phyloP scores from a whole-genome alignment of 768 basidiomycete genomes.

The Phlebiopsis gigantea region DNA sequence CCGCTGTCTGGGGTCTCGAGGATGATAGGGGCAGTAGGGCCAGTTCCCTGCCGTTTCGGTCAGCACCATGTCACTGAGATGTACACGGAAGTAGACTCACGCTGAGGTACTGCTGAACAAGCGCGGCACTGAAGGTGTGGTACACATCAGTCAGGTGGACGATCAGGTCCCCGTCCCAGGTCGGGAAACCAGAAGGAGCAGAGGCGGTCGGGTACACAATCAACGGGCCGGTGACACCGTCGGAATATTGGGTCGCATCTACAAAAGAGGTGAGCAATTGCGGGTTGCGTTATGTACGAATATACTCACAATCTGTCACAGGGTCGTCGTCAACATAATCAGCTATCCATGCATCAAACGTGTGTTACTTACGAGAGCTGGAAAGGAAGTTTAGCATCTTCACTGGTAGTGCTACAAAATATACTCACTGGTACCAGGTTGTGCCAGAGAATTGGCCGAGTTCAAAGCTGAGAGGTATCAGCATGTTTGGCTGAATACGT shows the following conservation, averaged over 20 bases:
- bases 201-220: conserved; percentile 38
- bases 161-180: conserved; percentile 36
- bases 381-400: background rate
- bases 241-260: conserved; percentile 36
- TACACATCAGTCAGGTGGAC: conserved; percentile 36
- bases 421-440: conserved; percentile 43
- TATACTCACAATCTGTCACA: conserved; percentile 21
- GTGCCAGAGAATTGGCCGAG: conserved; percentile 40
- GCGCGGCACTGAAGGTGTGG: conserved; percentile 21
- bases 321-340: background rate
- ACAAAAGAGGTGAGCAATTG: background rate
- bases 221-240: conserved; percentile 45
- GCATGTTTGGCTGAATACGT: background rate
- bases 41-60: background rate
- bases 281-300: background rate
- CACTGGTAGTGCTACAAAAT: background rate
- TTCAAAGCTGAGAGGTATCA: conserved; percentile 27
- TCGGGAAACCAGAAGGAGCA: conserved; percentile 25
- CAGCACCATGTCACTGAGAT: background rate
- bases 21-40: background rate
- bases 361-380: background rate
- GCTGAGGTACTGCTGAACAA: conserved; percentile 23
- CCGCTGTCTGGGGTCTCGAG: conserved; percentile 23
- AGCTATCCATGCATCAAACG: background rate
- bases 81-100: background rate